A percentile compares a stretch with the other conserved stretches of the same genome.
Conservation (phyloP, 306 rosid genomes). For the Pterocarpus santalinus region DNA sequence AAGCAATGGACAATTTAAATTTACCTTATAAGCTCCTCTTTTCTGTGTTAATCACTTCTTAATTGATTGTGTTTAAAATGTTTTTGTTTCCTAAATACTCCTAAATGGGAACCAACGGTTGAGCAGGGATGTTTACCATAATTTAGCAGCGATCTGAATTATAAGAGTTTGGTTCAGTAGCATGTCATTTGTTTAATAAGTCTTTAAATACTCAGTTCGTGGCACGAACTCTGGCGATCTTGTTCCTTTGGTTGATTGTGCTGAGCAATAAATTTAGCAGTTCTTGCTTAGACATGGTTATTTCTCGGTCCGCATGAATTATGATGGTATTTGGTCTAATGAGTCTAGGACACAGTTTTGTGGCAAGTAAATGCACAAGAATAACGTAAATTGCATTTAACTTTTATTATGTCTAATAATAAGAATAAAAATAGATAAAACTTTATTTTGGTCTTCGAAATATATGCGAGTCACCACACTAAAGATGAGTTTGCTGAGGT, state of each 20-base stretch:
- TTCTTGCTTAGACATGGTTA: too few relatives aligned
- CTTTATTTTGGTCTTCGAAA: too few relatives aligned
- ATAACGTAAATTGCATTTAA: too few relatives aligned
- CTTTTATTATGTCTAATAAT: too few relatives aligned
- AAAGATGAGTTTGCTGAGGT: too few relatives aligned
- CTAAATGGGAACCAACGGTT: not conserved
- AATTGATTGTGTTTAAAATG: not conserved
- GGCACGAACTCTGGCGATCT: not conserved
- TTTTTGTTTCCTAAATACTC: not conserved
- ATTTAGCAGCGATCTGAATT: not conserved
- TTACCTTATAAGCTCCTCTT: constrained; percentile 35
- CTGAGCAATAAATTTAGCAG: not conserved
- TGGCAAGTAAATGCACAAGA: too few relatives aligned
- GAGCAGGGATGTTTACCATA: not conserved
- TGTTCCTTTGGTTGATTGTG: not conserved
- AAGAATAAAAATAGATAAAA: too few relatives aligned
- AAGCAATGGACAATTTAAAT: constrained; percentile 50
- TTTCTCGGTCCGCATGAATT: too few relatives aligned
- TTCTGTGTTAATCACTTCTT: not conserved
- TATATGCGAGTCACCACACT: too few relatives aligned
- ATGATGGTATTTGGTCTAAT: too few relatives aligned
- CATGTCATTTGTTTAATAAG: not conserved
- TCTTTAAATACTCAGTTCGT: too few relatives aligned
- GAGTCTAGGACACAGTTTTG: too few relatives aligned
- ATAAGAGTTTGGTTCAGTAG: not conserved